Evolutionary conservation across 306 rosid species (phyloP), one percentile per base, ranked within the genome.

Genomic region (Prinsepia uniflora): DNA sequence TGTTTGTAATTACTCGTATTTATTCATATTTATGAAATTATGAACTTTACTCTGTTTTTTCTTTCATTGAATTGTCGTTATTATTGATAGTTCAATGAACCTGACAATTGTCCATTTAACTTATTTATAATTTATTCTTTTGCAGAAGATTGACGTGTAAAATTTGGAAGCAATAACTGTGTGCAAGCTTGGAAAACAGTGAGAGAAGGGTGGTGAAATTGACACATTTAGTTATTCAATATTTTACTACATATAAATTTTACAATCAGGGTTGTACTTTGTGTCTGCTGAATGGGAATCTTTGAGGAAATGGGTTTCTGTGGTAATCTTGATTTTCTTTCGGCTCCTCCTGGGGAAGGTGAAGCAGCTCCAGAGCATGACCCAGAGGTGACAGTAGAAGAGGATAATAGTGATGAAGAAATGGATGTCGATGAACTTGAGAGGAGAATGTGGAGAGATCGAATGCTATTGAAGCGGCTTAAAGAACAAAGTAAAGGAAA

Each of bases 391-490:
- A 79, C 54, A 0, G 83, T 75, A 1, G 93, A 85, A 24, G 97
- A 89, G 59, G 93, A 89, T 73, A 84, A 79, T 7, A 82, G 83
- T 42, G 90, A 85, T 65, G 90, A 89, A 7, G 97, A 92, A 63
- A 67, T 81, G 1, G 94, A 86, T 24, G 73, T 72, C 47, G 90
- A 87, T 43, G 92, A 92, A 81, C 90, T 92, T 3, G 96, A 89
- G 84, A 79, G 81, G 73, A 87, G 92, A 85, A 81, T 92, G 83
- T 92, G 97, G 97, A 84, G 79, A 81, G 77, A 83, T 78, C 82
- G 85, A n/a, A 77, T 92, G 83, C 90, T 78, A 22, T 78, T 62
- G 47, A 92, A 82, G 73, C 68, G 90, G 17, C 74, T 81, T 22
- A 92, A 83, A 69, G 97, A 89, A 49, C 94, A 87, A 66, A 76